Conservation (phyloP, 2,329 filamentous ascomycete genomes). For the Cadophora malorum region DNA sequence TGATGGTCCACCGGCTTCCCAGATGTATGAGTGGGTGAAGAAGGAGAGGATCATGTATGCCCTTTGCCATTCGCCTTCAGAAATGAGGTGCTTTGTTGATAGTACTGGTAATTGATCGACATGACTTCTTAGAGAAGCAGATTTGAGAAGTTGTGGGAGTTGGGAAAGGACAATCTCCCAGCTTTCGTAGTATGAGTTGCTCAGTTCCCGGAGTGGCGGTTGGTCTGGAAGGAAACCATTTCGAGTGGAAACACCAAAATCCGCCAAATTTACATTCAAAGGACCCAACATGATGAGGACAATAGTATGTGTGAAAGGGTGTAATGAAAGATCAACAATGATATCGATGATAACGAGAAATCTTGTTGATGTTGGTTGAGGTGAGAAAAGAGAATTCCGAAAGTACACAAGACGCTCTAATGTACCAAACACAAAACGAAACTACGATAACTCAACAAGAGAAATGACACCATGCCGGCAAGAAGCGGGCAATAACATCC, state of each 20-base stretch:
- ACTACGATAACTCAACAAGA: neutral
- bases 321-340: neutral
- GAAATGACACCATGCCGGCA: constrained; percentile 15
- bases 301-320: neutral
- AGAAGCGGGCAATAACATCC: constrained; percentile 1
- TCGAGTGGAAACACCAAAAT: constrained; percentile 38
- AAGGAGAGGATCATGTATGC: constrained; percentile 83
- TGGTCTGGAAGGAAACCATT: constrained; percentile 79
- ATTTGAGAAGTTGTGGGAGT: constrained; percentile 70
- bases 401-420: neutral
- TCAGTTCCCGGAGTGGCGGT: constrained; percentile 68
- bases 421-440: neutral
- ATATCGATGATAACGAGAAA: neutral
- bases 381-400: neutral
- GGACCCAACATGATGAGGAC: constrained; percentile 38
- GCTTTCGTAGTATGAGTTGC: constrained; percentile 75
- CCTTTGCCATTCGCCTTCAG: constrained; percentile 77
- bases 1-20: constrained; percentile 78
- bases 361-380: neutral
- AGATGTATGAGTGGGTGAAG: constrained; percentile 85
- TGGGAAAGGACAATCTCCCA: constrained; percentile 78
- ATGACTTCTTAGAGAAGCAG: constrained; percentile 65
- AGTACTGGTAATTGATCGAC: constrained; percentile 74
- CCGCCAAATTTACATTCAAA: constrained; percentile 37
- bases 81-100: constrained; percentile 66